Evolutionary conservation across 768 basidiomycete species (phyloP).

Genomic region (Podaxis mareebaensis): DNA sequence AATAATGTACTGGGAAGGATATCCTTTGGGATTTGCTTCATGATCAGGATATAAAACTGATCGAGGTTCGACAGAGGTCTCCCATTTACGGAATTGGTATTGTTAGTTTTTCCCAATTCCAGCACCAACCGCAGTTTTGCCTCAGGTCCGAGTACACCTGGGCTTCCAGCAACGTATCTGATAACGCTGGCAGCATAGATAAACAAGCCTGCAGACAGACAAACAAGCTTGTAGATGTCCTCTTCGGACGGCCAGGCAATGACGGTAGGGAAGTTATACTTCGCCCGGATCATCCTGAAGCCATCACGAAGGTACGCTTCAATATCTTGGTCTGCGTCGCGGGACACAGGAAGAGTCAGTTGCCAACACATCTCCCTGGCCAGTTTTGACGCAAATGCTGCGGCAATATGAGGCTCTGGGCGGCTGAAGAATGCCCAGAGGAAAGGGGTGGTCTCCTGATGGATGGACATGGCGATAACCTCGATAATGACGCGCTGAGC

Average conservation of each 20-base stretch:
- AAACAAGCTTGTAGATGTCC: too few relatives aligned
- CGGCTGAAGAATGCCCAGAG: too few relatives aligned
- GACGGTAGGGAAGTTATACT: not conserved
- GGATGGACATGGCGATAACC: too few relatives aligned
- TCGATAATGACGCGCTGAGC: too few relatives aligned
- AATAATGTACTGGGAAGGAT: slow-evolving; percentile 1
- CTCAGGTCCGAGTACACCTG: not conserved
- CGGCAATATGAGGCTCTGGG: too few relatives aligned
- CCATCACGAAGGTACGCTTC: slow-evolving; percentile 15
- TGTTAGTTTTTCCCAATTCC: too few relatives aligned
- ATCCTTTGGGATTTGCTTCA: not conserved
- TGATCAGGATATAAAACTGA: not conserved
- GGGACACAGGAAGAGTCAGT: slow-evolving; percentile 11
- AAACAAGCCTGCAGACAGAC: slow-evolving; percentile 20
- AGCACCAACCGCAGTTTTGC: not conserved
- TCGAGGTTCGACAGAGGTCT: not conserved
- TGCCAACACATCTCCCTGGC: not conserved
- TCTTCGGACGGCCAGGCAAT: slow-evolving; percentile 22
- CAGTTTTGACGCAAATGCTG: slow-evolving; percentile 3
- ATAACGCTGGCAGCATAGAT: slow-evolving; percentile 27
- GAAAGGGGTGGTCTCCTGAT: too few relatives aligned
- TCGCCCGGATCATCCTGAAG: slow-evolving; percentile 6
- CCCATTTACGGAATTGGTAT: not conserved
- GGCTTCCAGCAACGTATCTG: slow-evolving; percentile 22
- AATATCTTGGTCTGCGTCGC: slow-evolving; percentile 20